Evolutionary conservation across 2,329 filamentous ascomycete genomes (phyloP).

Genomic region (Sclerotiophoma versabilis): DNA sequence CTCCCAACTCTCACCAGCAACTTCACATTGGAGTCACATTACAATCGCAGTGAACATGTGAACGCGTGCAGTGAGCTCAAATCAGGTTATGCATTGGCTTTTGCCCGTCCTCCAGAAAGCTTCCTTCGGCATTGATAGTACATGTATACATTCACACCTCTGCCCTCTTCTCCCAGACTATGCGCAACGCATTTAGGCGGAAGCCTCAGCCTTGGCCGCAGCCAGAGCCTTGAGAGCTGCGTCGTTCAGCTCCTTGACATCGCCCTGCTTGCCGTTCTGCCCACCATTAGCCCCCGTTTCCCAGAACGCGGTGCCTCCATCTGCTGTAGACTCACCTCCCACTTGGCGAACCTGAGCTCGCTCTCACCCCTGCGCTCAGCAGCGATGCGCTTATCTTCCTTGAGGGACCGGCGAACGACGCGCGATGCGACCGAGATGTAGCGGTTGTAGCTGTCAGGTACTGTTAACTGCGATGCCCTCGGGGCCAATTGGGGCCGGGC

Average conservation of each 20-base stretch:
- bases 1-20: background rate
- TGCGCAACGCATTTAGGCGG: conserved; percentile 35
- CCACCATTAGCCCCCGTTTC: conserved; percentile 37
- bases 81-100: conserved; percentile 40
- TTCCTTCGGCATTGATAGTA: conserved; percentile 43
- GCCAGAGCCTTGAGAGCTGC: conserved; percentile 58
- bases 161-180: conserved; percentile 13
- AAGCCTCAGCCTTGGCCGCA: conserved; percentile 46
- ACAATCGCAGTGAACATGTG: conserved; percentile 6
- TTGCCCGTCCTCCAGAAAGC: conserved; percentile 22
- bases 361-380: conserved; percentile 90
- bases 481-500: conserved; percentile 17
- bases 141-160: conserved; percentile 46
- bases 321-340: conserved; percentile 75
- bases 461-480: conserved; percentile 36
- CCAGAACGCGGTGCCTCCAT: conserved; percentile 23
- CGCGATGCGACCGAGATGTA: conserved; percentile 96
- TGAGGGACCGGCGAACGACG: conserved; percentile 93
- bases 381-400: conserved; percentile 87
- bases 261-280: conserved; percentile 96
- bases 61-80: conserved; percentile 24
- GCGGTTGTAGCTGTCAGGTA: conserved; percentile 87
- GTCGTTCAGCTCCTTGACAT: conserved; percentile 72
- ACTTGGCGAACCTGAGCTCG: conserved; percentile 91
- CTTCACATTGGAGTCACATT: conserved; percentile 14